Base-by-base conservation (phyloP, 176 grass and related monocot species). In the Musa schizocarpa region DNA sequence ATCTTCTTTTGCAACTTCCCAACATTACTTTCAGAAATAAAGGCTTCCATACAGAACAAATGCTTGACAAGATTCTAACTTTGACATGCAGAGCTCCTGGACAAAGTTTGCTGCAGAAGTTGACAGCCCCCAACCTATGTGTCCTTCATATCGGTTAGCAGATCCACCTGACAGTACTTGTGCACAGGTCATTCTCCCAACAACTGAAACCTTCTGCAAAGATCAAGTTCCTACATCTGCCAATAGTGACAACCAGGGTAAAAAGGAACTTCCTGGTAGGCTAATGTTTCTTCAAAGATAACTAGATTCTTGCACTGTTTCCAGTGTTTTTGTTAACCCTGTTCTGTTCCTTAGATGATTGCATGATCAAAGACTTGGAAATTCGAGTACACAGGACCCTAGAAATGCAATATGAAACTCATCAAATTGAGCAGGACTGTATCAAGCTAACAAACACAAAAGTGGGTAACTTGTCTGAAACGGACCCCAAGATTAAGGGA, bases 121-220 rank as follows among this genome's bases (percentile, higher is more conserved):
- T 13, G 90, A 97, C 74, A 88, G 81, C 80, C 81, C 85, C 4
- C 87, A 83, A 74, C 70, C 79, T 59, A 81, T 92, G 81, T 90
- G 89, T 90, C 82, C 70, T 9, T 64, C 76, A 22, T 80, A 90
- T 79, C 90, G 81, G 61, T 88, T 88, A 75, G 80, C 77, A 55
- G 85, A 87, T 79, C 83, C 84, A 64, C 74, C 83, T 66, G 83
- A 92, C 69, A 93, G 93, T 80, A 96, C 93, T 23, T 92, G 93
- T 63, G 89, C 83, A 0, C 87, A 86, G 85, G 87, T 92, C 23
- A 92, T 85, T 74, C 81, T 90, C 67, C 74, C 77, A 1, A 88
- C 88, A 66, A 76, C 87, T 48, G 86, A 87, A 68, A 86, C 72
- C 73, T 88, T 85, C 69, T 83, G 86, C 53, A 84, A 85, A 17